These are phyloP conservation scores for Antrodiella citrinella DNA, from an alignment of 768 basidiomycete genomes.

Conservation along the genomic window DNA sequence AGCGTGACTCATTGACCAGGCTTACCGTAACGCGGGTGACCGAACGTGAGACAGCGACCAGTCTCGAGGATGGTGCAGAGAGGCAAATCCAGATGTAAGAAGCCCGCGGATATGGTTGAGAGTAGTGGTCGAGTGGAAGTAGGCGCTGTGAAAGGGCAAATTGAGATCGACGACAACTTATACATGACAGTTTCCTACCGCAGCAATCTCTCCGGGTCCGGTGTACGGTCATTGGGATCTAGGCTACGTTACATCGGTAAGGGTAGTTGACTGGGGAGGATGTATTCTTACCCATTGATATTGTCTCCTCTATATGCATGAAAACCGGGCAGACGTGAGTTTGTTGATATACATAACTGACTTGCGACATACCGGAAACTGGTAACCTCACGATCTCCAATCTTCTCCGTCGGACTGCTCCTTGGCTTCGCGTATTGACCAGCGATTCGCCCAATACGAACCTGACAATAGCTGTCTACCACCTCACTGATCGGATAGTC, in stretches of 20 bases:
- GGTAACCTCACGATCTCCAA: constrained; percentile 67
- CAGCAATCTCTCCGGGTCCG: constrained; percentile 85
- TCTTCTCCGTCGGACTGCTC: constrained; percentile 72
- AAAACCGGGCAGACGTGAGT: no score
- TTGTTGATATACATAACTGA: no score
- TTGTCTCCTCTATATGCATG: constrained; percentile 79
- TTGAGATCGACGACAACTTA: neutral
- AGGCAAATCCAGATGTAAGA: constrained; percentile 88
- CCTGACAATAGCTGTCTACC: no score
- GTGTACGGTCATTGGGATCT: constrained; percentile 69
- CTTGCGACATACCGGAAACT: constrained; percentile 69
- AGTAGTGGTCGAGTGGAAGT: constrained; percentile 93
- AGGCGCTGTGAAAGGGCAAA: constrained; percentile 50
- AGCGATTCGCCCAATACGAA: constrained; percentile 85
- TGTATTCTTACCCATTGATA: constrained; percentile 70
- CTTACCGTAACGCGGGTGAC: constrained; percentile 64
- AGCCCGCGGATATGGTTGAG: constrained; percentile 88
- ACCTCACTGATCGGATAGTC: no score
- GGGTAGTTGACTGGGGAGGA: neutral
- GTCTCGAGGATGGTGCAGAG: constrained; percentile 80
- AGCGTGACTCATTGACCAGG: no score
- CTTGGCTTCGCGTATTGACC: constrained; percentile 96
- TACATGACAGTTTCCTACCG: constrained; percentile 35
- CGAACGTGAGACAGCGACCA: constrained; percentile 94
- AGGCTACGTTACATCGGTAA: constrained; percentile 32